Evolutionary conservation across 2,329 filamentous ascomycete species (phyloP), one percentile per base, ranked within the genome.

Genomic region (Alternaria sp.): DNA sequence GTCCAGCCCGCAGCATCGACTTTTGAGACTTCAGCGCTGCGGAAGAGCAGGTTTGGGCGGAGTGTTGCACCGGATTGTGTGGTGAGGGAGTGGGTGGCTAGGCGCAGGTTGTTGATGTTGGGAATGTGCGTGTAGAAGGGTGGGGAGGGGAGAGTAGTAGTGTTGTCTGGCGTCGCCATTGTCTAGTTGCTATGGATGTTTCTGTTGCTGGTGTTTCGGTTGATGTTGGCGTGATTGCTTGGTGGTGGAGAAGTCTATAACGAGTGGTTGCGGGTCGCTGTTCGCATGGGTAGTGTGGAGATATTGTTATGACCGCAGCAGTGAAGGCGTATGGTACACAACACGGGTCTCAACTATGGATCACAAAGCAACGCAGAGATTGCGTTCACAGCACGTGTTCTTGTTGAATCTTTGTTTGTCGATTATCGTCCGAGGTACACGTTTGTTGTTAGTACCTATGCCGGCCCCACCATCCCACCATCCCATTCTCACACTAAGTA

Each of bases 1-100:
- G 52, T 40, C 71, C 75, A 77, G 14, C 65, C 75, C 0, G 38
- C 44, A 0, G 30, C 36, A 32, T 67, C 62, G 0, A 78, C 62
- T n/a, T 67, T 67, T 6, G 66, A 69, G 2, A 90, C 87, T 66
- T 92, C 90, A 2, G 89, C 91, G 50, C 88, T 88, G 58, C 92
- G 89, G 79, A 87, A 94, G 59, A 91, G 79, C 30, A 88, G 71
- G 32, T 83, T 82, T 22, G 80, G 80, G 27, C 85, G 84, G 62
- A 91, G 65, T 0, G 3, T 60, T 74, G 49, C 54, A 76, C 79
- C 72, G 76, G 80, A 53, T 57, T 69, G 10, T 2, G 72, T 71
- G 14, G 58, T 50, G 9, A 77, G 64, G 28, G 67, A 57, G 57
- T 73, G 57, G 53, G 72, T 69, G 27, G 75, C 67, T 50, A 78